Evolutionary conservation across 768 basidiomycete genomes (phyloP).

Genomic region (Tricholoma terreum): DNA sequence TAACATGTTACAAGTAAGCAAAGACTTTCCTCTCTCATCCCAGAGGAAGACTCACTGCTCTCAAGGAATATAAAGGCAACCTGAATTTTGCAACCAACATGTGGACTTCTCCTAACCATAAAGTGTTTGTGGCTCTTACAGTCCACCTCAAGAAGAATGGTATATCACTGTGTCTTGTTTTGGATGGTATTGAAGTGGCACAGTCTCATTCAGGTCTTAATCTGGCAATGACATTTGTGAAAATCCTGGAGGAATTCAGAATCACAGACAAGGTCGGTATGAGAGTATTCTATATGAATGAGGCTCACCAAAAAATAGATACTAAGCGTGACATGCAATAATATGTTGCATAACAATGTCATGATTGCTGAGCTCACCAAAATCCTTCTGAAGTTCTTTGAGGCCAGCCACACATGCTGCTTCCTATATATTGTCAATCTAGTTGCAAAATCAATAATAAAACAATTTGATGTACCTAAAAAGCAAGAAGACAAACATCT

Average conservation of each 20-base stretch:
- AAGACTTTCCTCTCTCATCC: neutral
- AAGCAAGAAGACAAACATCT: neutral
- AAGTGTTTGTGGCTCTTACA: constrained; percentile 5
- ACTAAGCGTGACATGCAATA: constrained; percentile 1
- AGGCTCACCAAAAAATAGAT: constrained; percentile 1
- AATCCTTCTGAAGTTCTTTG: neutral
- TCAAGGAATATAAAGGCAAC: constrained; percentile 21
- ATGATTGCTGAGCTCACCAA: constrained; percentile 1
- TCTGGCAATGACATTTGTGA: constrained; percentile 3
- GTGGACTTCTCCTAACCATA: constrained; percentile 5
- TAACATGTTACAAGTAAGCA: constrained; percentile 22
- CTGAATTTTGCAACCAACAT: constrained; percentile 26
- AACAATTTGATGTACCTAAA: constrained; percentile 4
- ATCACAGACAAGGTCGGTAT: constrained; percentile 1
- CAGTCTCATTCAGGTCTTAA: constrained; percentile 6
- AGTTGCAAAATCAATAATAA: constrained; percentile 2
- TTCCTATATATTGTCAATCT: constrained; percentile 12
- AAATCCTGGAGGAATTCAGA: constrained; percentile 5
- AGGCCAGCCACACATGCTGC: neutral
- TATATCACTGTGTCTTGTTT: neutral
- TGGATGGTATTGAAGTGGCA: constrained; percentile 9
- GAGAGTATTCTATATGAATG: neutral
- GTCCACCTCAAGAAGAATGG: constrained; percentile 3
- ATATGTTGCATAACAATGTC: constrained; percentile 9
- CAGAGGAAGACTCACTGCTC: neutral